Conservation (phyloP, 2,329 filamentous ascomycete species). For the Xylaria sp. region DNA sequence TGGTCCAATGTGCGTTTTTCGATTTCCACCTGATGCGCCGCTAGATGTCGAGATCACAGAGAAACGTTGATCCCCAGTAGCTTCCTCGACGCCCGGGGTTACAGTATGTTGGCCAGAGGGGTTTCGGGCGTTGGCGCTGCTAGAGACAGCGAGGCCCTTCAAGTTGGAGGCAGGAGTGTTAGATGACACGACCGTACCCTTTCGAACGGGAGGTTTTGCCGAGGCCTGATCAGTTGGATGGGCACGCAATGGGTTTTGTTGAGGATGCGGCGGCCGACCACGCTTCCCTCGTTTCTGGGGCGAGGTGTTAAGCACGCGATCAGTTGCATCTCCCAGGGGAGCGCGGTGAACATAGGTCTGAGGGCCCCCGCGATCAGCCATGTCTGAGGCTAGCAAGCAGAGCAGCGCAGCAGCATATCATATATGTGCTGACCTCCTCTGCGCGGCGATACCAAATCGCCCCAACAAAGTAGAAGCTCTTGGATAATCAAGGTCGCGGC, state of each 20-base stretch:
- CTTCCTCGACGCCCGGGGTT: conserved; percentile 29
- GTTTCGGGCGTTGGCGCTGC: conserved; percentile 7
- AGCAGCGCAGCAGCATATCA: conserved; percentile 39
- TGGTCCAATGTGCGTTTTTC: conserved; percentile 85
- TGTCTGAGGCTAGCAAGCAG: conserved; percentile 35
- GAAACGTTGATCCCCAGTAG: conserved; percentile 41
- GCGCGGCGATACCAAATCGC: conserved; percentile 1
- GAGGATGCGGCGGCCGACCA: conserved; percentile 23
- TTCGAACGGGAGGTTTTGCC: conserved; percentile 12
- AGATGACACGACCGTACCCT: conserved; percentile 23
- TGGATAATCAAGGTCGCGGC: background rate
- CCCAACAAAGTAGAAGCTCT: conserved; percentile 6
- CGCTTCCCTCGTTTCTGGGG: conserved; percentile 38
- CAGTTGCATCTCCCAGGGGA: conserved; percentile 49
- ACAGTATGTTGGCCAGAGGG: conserved; percentile 21
- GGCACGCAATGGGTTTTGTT: conserved; percentile 43
- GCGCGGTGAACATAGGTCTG: conserved; percentile 41
- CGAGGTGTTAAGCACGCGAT: conserved; percentile 45
- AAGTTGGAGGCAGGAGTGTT: conserved; percentile 16
- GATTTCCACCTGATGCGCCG: conserved; percentile 53
- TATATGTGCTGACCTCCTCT: conserved; percentile 27
- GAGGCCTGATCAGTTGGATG: conserved; percentile 37
- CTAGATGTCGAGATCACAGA: conserved; percentile 47
- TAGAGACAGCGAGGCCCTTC: conserved; percentile 11
- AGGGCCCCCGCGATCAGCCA: conserved; percentile 41